Evolutionary conservation across 148 eudicot species (phyloP).

Genomic region (Persicaria tinctoria): DNA sequence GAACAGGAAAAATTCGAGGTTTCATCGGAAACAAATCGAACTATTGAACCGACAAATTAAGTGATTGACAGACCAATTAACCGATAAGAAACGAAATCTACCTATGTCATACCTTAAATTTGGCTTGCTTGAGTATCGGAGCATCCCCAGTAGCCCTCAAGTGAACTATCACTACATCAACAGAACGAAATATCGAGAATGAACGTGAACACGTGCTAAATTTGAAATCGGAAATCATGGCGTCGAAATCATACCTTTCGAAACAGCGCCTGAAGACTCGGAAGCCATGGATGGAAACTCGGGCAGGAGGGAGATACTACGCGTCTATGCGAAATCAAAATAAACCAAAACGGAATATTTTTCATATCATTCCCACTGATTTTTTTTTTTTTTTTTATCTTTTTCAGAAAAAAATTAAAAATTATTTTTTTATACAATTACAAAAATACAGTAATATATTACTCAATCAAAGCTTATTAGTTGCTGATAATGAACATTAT

Average conservation of each 20-base stretch:
- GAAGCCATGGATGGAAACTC: constrained; percentile 10
- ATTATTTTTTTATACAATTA: too few species aligned
- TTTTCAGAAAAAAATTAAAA: too few species aligned
- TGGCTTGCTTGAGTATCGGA: constrained; percentile 93
- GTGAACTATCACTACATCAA: constrained; percentile 70
- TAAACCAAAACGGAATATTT: background rate
- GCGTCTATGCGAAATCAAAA: background rate
- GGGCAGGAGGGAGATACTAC: background rate
- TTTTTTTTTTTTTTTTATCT: too few species aligned
- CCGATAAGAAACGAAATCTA: background rate
- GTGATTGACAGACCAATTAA: background rate
- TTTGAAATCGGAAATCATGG: background rate
- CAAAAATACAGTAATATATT: too few species aligned
- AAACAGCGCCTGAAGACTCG: constrained; percentile 8
- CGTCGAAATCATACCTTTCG: constrained; percentile 4
- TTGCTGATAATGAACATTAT: too few species aligned
- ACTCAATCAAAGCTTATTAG: too few species aligned
- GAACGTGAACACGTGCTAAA: background rate
- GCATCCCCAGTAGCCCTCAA: constrained; percentile 93
- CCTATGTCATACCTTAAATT: constrained; percentile 53
- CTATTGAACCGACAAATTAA: background rate
- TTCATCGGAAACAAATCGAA: background rate
- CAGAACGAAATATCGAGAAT: background rate
- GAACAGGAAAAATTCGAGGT: background rate
- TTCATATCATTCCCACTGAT: background rate